Base-by-base conservation (phyloP, 306 rosid genomes). In the Cyamopsis tetragonoloba region DNA sequence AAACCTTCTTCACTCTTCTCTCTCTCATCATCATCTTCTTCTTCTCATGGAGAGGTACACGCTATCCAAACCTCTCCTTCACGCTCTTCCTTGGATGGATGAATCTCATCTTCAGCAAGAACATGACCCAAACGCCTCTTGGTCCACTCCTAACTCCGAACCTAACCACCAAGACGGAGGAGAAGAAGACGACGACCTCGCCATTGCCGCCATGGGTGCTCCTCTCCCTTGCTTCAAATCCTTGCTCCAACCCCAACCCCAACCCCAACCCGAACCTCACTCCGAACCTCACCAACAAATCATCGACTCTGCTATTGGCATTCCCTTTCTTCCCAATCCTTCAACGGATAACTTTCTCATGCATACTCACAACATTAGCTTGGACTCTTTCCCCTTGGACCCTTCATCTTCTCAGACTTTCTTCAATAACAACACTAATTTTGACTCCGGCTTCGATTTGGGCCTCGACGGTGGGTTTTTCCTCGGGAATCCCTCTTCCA, bases 171-270 rank as follows among this genome's bases (percentile, higher is more conserved):
- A 13, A 30, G 77, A 47, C 23, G 60, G 71, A 42, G 81, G 48
- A 7, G 35, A 70, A n/a, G n/a, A n/a, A n/a, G n/a, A n/a, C 5
- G 14, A 23, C 34, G 4, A 27, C 2, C 37, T 4, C 7, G 8
- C 4, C 61, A 60, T 59, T 11, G 58, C 63, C 61, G 76, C 79
- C 69, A 47, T 70, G 62, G 77, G 60, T 31, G 60, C 66, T 9
- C 75, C 95, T 47, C 60, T 86, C 12, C 71, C 86, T 20, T 76
- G 84, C 72, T 92, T 84, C 88, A 89, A 92, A 67, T 87, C 98
- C 70, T 86, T 87, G 12, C 41, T 39, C 1, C 24, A 32, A 48
- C 73, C 77, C 18, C 56, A 49, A 5, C 68, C 41, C 0, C 24
- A 32, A 34, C 62, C 47, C 41, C 63, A 68, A 48, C 67, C 66